Conservation (phyloP, 1,139 yeast species). For the Saccharomyces pastorianus region DNA sequence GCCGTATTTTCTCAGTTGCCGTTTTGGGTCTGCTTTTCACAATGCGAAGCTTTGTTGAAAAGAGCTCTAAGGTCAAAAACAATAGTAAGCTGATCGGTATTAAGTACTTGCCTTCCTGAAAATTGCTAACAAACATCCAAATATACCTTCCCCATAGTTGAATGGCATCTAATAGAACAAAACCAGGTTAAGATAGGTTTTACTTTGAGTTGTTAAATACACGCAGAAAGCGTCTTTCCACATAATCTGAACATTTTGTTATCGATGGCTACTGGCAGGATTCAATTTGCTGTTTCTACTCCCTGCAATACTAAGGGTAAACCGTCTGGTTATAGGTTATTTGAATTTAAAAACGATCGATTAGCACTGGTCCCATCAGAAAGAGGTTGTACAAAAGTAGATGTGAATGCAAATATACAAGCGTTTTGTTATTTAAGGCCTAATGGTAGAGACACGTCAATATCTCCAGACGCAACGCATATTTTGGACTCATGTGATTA, state of each 20-base stretch:
- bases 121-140: neutral
- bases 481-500: constrained; percentile 15
- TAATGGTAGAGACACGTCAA: constrained; percentile 6
- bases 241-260: neutral
- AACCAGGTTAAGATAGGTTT: neutral
- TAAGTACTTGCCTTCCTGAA: neutral
- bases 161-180: neutral
- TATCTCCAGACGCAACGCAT: neutral
- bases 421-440: constrained; percentile 25
- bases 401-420: constrained; percentile 17
- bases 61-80: neutral
- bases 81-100: neutral
- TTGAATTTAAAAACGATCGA: constrained; percentile 14
- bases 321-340: constrained; percentile 19
- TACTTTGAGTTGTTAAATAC: neutral
- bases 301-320: constrained; percentile 18
- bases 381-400: constrained; percentile 8
- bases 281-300: constrained; percentile 23
- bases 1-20: neutral
- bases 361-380: constrained; percentile 8
- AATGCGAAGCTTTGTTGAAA: neutral
- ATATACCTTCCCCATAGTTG: neutral
- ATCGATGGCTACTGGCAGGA: constrained; percentile 4
- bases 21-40: neutral
- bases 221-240: neutral